Evolutionary conservation across 2,329 filamentous ascomycete genomes (phyloP).

Genomic region (Penicillium sp.): DNA sequence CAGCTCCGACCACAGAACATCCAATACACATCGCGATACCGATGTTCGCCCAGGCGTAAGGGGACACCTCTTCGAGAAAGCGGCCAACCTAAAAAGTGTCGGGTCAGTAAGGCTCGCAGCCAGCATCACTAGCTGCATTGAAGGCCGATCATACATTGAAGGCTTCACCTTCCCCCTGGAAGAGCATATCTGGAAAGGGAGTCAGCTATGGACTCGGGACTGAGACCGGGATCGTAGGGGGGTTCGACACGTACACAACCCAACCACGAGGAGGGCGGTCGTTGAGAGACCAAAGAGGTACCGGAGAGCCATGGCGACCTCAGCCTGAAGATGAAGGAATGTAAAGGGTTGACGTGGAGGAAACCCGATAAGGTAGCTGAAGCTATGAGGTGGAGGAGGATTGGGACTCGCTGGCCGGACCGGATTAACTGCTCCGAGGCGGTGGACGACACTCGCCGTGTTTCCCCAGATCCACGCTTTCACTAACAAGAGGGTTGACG

Average conservation of each 20-base stretch:
- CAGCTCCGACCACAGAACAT: conserved; percentile 91
- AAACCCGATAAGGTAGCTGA: conserved; percentile 21
- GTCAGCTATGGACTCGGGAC: conserved; percentile 15
- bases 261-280: conserved; percentile 68
- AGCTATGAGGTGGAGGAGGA: conserved; percentile 18
- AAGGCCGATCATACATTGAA: conserved; percentile 72
- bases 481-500: conserved; percentile 5
- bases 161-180: conserved; percentile 89
- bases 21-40: conserved; percentile 95
- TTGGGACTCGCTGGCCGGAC: conserved; percentile 27
- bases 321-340: conserved; percentile 24
- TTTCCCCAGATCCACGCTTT: conserved; percentile 30
- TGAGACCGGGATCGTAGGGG: conserved; percentile 10
- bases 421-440: conserved; percentile 31
- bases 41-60: conserved; percentile 86
- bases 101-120: conserved; percentile 12
- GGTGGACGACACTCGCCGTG: conserved; percentile 15
- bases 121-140: neutral
- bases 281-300: conserved; percentile 69
- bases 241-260: conserved; percentile 64
- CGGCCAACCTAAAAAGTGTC: conserved; percentile 67
- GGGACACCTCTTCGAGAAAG: conserved; percentile 91
- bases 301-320: conserved; percentile 63
- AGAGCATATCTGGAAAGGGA: conserved; percentile 79
- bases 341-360: conserved; percentile 12